Evolutionary conservation across 805 yeast genomes (phyloP).

Genomic region (Komagataella phaffii): DNA sequence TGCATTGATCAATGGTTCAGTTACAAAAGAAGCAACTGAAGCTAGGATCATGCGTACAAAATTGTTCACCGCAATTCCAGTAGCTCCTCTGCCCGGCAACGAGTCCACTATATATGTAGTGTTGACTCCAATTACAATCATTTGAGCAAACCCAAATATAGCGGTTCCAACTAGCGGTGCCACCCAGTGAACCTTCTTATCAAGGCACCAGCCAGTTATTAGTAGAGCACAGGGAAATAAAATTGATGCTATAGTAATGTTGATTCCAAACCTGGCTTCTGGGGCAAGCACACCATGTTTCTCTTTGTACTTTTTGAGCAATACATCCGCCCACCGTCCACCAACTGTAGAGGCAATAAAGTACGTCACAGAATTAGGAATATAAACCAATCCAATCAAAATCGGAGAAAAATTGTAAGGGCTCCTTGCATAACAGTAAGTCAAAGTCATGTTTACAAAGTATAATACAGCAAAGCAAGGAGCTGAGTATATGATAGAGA

Average conservation of each 20-base stretch:
- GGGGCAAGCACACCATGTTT: slow-evolving; percentile 60
- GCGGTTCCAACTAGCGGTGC: slow-evolving; percentile 75
- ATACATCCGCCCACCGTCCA: slow-evolving; percentile 64
- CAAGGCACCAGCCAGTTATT: slow-evolving; percentile 75
- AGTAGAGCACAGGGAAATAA: slow-evolving; percentile 52
- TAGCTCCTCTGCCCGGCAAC: slow-evolving; percentile 78
- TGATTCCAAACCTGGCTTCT: slow-evolving; percentile 69
- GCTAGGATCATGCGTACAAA: slow-evolving; percentile 62
- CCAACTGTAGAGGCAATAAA: slow-evolving; percentile 66
- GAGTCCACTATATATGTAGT: slow-evolving; percentile 75
- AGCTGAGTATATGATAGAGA: slow-evolving; percentile 54
- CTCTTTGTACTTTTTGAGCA: slow-evolving; percentile 33
- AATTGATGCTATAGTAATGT: slow-evolving; percentile 51
- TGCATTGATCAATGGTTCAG: slow-evolving; percentile 56
- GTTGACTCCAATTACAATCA: slow-evolving; percentile 74
- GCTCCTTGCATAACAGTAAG: slow-evolving; percentile 40
- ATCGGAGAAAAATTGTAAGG: slow-evolving; percentile 64
- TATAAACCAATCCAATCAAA: slow-evolving; percentile 61
- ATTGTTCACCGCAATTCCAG: slow-evolving; percentile 78
- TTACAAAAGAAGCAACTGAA: slow-evolving; percentile 60
- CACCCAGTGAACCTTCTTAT: slow-evolving; percentile 57
- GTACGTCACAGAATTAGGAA: slow-evolving; percentile 75
- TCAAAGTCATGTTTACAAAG: slow-evolving; percentile 61
- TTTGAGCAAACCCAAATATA: slow-evolving; percentile 67
- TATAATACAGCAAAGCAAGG: slow-evolving; percentile 62